phyloP scores from a whole-genome alignment of 2,329 filamentous ascomycete genomes.

The Gnomoniopsis sp. region DNA sequence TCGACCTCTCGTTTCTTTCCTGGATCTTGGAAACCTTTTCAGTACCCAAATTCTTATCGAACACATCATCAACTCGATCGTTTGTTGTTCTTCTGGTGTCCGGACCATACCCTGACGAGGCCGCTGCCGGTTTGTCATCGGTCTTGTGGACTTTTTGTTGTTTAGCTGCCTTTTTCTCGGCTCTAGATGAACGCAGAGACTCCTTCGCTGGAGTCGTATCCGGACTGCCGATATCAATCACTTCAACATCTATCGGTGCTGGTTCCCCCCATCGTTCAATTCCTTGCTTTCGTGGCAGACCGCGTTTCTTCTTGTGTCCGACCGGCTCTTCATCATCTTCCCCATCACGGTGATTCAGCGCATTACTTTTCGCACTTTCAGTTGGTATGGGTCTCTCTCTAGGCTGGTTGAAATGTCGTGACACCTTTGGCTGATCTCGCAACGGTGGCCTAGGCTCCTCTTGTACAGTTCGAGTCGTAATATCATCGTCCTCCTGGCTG shows the following conservation, averaged over 20 bases:
- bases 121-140: background rate
- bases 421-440: background rate
- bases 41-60: background rate
- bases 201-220: background rate
- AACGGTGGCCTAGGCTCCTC: background rate
- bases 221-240: constrained; percentile 15
- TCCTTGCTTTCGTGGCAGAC: background rate
- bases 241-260: background rate
- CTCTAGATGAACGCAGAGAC: background rate
- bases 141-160: background rate
- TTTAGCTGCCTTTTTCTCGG: background rate
- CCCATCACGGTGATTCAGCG: background rate
- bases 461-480: background rate
- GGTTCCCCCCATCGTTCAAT: background rate
- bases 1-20: background rate
- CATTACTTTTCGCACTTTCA: background rate
- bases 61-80: background rate
- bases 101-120: background rate
- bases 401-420: background rate
- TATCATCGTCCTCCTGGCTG: constrained; percentile 1
- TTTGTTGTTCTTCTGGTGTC: background rate
- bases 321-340: background rate
- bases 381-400: background rate
- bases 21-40: background rate
- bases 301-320: background rate